phyloP scores from a whole-genome alignment of 1,284 basidiomycete genomes.

The Ceratorhiza oryzae-sativae region DNA sequence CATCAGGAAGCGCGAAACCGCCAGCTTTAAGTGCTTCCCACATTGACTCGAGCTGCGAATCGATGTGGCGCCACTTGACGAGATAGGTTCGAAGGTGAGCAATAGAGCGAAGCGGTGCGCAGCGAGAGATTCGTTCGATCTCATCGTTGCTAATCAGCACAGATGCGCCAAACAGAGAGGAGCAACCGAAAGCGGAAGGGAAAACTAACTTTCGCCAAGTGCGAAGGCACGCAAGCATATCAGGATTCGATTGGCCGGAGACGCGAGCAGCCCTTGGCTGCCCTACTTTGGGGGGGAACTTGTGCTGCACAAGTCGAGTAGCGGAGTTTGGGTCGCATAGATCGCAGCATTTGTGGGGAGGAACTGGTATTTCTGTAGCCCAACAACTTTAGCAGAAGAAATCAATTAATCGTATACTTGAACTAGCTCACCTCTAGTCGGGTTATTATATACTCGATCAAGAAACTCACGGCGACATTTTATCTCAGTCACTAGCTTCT shows the following conservation, averaged over 20 bases:
- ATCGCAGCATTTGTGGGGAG: slow-evolving; percentile 2
- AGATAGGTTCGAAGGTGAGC: background rate
- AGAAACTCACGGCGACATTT: background rate
- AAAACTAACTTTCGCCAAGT: background rate
- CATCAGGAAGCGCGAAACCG: background rate
- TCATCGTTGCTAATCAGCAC: background rate
- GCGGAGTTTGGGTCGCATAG: background rate
- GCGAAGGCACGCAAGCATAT: background rate
- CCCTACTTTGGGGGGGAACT: background rate
- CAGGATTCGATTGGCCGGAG: background rate
- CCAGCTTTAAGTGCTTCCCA: background rate
- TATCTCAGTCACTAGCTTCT: background rate
- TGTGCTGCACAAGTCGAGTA: background rate
- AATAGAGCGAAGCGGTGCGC: background rate
- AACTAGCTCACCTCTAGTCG: background rate
- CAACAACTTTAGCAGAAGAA: no score
- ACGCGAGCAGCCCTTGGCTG: background rate
- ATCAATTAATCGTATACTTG: no score
- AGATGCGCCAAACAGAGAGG: background rate
- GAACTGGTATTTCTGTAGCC: background rate
- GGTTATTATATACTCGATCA: background rate
- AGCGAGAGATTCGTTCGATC: slow-evolving; percentile 14
- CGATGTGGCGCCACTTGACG: background rate
- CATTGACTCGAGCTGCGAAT: background rate
- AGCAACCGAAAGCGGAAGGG: background rate